Base-by-base conservation (phyloP, 2,329 filamentous ascomycete species). In the Xylaria hypoxylon region DNA sequence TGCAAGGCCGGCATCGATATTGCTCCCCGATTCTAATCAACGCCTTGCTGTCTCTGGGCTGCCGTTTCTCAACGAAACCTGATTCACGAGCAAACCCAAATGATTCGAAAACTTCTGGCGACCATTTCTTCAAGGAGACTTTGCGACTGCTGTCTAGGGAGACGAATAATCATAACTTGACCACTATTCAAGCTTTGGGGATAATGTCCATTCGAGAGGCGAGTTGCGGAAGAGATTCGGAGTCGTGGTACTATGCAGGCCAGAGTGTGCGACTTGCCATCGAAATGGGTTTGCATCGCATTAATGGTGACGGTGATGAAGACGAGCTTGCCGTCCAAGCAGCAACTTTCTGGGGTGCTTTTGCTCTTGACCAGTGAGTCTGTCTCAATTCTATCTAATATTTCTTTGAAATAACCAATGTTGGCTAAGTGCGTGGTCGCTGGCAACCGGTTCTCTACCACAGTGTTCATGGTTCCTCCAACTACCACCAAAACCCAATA, bases 171-270 rank as follows among this genome's bases (percentile, higher is more conserved):
- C 86, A 91, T 68, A 85, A 78, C 6, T 79, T 93, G 33, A 92
- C 90, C 2, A 92, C 89, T 4, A 89, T 92, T 50, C 91, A 94
- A 79, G 91, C 91, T 1, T 80, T 94, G 19, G 90, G 90, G 5
- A 86, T 94, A 72, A 92, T 94, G 90, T 90, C 89, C 5, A 88
- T 93, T 69, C 82, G 91, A 47, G 90, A 94, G 79, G 90, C 89
- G 2, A 92, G 90, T 73, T 89, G 88, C 69, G 90, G 90, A 0
- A 84, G 90, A 38, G 89, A 93, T 72, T 92, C 89, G 33, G 88
- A 90, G 69, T 91, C 90, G 57, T 92, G 90, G 83, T 90, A 87
- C 64, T 90, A 91, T 69, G 87, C 89, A 2, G 90, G 91, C 1
- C 88, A 92, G 75, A 92, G 90, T 72, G 87, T 93, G 64, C 86